phyloP scores from a whole-genome alignment of 192 early-diverging fungal species.

The Geosiphon pyriformis region DNA sequence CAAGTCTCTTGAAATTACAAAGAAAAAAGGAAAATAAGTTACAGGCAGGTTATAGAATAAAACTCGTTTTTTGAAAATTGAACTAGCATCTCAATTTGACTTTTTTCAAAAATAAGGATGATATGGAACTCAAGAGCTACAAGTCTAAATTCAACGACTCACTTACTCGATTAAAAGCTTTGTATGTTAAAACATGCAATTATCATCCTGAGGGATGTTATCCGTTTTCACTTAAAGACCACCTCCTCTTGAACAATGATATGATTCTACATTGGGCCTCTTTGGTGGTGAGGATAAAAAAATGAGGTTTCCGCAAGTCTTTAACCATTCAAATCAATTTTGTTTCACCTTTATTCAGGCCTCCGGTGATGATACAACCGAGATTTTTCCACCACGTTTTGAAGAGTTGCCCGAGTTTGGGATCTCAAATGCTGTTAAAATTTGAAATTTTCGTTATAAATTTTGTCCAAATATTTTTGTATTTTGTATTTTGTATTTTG shows the following conservation, averaged over 20 bases:
- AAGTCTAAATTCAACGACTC: no score
- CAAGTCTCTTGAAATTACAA: no score
- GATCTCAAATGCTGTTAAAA: neutral
- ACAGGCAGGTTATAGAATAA: no score
- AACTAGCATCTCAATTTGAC: no score
- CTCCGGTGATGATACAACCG: neutral
- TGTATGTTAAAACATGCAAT: slow-evolving; percentile 2
- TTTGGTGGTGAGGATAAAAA: neutral
- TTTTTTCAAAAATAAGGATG: no score
- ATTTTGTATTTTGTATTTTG: no score
- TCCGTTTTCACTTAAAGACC: neutral
- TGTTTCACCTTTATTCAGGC: neutral
- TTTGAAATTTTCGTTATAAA: no score
- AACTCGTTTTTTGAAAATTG: no score
- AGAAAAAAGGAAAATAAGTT: no score
- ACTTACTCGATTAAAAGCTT: no score
- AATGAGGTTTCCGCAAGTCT: neutral
- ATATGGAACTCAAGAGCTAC: no score
- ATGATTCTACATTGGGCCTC: neutral
- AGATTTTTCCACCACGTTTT: neutral
- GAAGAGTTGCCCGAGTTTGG: neutral
- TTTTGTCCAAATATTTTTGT: no score
- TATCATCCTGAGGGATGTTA: neutral
- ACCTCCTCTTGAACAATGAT: neutral
- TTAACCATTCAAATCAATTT: neutral